Evolutionary conservation across 129 eudicot species (phyloP).

Genomic region (Scalesia atractyloides): DNA sequence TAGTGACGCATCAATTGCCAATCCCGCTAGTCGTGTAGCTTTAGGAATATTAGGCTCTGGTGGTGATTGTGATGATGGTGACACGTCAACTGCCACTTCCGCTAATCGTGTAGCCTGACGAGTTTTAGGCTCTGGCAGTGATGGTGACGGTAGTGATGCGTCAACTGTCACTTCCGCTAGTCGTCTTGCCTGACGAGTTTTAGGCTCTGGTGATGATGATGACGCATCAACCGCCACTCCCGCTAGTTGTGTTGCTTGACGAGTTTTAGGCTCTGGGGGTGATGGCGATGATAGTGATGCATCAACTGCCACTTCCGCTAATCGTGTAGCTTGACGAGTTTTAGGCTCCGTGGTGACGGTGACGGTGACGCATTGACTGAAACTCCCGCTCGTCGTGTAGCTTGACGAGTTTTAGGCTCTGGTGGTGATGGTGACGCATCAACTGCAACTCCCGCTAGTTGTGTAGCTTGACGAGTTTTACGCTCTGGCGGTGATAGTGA

Average conservation of each 20-base stretch:
- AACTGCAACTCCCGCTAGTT: not conserved
- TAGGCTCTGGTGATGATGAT: constrained; percentile 18
- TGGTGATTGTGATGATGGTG: not conserved
- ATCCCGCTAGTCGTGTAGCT: not conserved
- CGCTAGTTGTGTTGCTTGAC: constrained; percentile 8
- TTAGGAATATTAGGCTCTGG: constrained; percentile 8
- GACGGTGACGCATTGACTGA: no score
- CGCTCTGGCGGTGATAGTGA: constrained; percentile 8
- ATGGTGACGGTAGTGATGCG: not conserved
- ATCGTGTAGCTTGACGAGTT: not conserved
- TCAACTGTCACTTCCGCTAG: not conserved
- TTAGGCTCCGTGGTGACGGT: not conserved
- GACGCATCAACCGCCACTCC: not conserved
- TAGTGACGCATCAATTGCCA: not conserved
- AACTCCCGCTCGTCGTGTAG: constrained; percentile 10
- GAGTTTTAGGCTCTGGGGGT: constrained; percentile 6
- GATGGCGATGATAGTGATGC: not conserved
- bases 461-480: constrained; percentile 15
- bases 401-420: constrained; percentile 13
- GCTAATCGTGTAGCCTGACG: constrained; percentile 13
- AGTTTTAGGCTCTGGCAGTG: constrained; percentile 6
- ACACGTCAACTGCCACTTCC: not conserved
- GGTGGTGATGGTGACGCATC: constrained; percentile 13
- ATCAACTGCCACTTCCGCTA: not conserved
- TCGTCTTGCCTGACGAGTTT: constrained; percentile 17